Percentiles rank a stretch among this genome's conserved stretches.
phyloP scores from a whole-genome alignment of 768 basidiomycete species.

The Pholiota microspora region DNA sequence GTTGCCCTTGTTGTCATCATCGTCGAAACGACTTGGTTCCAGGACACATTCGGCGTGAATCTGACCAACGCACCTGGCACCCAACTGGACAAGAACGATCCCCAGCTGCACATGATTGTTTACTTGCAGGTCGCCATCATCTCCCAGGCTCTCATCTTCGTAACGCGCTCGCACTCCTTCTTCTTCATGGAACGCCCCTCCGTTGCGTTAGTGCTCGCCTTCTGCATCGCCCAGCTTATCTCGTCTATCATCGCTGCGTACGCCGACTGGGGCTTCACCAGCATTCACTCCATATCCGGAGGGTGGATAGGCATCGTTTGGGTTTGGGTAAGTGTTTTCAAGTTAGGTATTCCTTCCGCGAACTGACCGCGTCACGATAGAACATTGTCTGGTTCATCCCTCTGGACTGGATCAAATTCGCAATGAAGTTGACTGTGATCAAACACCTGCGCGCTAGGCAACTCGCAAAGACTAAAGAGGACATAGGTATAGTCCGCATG shows the following conservation, averaged over 20 bases:
- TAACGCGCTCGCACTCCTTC: constrained; percentile 91
- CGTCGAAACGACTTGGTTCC: constrained; percentile 88
- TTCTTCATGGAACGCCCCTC: constrained; percentile 98
- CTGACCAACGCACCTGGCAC: constrained; percentile 29
- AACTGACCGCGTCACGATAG: no score
- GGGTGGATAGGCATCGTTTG: constrained; percentile 98
- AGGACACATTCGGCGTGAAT: constrained; percentile 75
- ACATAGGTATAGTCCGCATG: constrained; percentile 79
- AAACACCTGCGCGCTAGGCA: constrained; percentile 73
- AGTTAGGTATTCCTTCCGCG: not conserved
- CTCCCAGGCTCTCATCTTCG: constrained; percentile 96
- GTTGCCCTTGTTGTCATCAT: constrained; percentile 80
- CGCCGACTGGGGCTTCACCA: constrained; percentile 93
- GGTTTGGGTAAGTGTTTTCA: constrained; percentile 75
- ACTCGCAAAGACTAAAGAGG: constrained; percentile 36
- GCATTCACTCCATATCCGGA: constrained; percentile 76
- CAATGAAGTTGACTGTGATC: constrained; percentile 93
- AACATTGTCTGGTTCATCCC: constrained; percentile 96
- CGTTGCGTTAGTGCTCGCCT: constrained; percentile 86
- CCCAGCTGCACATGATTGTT: constrained; percentile 79
- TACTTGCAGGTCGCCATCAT: constrained; percentile 98
- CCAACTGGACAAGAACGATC: constrained; percentile 54
- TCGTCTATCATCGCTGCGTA: constrained; percentile 96
- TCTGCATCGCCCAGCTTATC: constrained; percentile 90
- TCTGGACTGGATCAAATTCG: constrained; percentile 94